Base-by-base conservation (phyloP, 176 grass and related monocot genomes). In the Oryza meridionalis region DNA sequence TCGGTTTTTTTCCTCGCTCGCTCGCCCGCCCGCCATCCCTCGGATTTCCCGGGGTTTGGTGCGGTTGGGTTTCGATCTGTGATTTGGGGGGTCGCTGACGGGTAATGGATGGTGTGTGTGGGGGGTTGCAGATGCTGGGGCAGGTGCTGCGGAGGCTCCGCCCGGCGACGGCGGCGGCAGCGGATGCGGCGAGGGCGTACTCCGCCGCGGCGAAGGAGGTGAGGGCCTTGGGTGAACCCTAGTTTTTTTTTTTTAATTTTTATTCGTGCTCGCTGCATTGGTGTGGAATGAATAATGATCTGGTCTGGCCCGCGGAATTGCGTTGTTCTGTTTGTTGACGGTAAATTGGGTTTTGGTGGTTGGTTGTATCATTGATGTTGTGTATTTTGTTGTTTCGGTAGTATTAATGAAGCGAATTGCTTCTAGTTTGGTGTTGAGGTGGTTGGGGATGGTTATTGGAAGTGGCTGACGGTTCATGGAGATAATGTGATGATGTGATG, bases 131-230 rank as follows among this genome's bases (percentile, higher is more conserved):
- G 95, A 93, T 98, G 84, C 77, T 89, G 84, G 90, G 87, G 47
- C 92, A 90, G 82, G 76, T 90, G 69, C 55, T 93, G 77, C 82
- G 82, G 67, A 73, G 85, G 89, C 82, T 95, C 58, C 81, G 90
- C 74, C 89, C 93, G 11, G 75, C 75, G 24, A 51, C 69, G 61
- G 84, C 92, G 51, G 44, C 87, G 81, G 76, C 81, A 58, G 67
- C 94, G 9, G 65, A 88, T 73, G 77, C 84, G 72, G 43, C 91
- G 25, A 87, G 77, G 84, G 90, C 63, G 44, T 98, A 81, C 59
- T 88, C 93, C 44, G 66, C 87, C 7, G 59, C 87, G 11, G 77
- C 87, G 43, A 98, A 93, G 88, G 87, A 98, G 89, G 96, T 95
- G 88, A 81, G 73, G 21, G 46, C 11, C n/a, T 50, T 50, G 73